Conservation (phyloP, 2,329 filamentous ascomycete genomes). For the Trichoderma asperellum region DNA sequence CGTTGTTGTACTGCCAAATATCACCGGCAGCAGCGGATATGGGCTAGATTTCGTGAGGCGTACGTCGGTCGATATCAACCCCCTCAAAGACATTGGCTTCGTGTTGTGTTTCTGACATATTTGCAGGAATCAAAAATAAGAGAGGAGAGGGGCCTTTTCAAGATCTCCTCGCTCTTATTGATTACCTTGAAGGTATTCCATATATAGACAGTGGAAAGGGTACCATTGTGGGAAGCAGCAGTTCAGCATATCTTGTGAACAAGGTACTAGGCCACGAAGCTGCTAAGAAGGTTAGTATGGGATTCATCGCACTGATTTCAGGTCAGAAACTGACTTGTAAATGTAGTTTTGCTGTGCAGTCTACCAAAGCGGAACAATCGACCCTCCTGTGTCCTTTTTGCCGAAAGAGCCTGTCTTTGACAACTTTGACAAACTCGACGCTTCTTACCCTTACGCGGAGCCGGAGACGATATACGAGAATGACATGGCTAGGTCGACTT, state of each 20-base stretch:
- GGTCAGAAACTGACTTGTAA: not conserved
- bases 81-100: not conserved
- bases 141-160: constrained; percentile 60
- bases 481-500: not conserved
- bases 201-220: constrained; percentile 59
- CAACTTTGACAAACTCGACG: constrained; percentile 48
- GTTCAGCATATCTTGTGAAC: constrained; percentile 65
- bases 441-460: constrained; percentile 42
- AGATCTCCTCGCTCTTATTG: constrained; percentile 59
- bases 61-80: not conserved
- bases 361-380: constrained; percentile 54
- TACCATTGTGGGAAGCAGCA: constrained; percentile 57
- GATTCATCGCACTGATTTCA: not conserved
- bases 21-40: constrained; percentile 61
- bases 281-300: constrained; percentile 46
- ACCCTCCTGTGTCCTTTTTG: constrained; percentile 34
- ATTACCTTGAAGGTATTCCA: constrained; percentile 54
- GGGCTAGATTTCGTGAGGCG: constrained; percentile 46
- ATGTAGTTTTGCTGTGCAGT: constrained; percentile 41
- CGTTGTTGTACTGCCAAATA: constrained; percentile 61
- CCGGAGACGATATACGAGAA: constrained; percentile 6
- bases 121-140: constrained; percentile 52
- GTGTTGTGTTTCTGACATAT: not conserved
- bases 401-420: constrained; percentile 35
- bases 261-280: constrained; percentile 60